Base-by-base conservation (phyloP, 1,139 yeast species). In the Diutina siamensis region DNA sequence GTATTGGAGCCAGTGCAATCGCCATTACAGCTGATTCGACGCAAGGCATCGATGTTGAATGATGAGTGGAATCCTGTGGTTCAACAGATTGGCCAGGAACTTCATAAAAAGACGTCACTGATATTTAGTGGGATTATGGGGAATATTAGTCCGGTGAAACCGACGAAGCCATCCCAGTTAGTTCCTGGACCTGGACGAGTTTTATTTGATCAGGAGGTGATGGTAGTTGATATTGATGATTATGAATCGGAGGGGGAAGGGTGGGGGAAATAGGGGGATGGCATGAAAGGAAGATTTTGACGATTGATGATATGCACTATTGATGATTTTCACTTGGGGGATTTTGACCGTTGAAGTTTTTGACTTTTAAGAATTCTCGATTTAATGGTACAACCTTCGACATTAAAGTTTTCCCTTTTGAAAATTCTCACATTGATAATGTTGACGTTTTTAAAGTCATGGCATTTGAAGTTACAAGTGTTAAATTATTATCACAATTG, bases 211-310 rank as follows among this genome's bases (percentile, higher is more conserved):
- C 44, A 48, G 18, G 42, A 38, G 3, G 42, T 38, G 13, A 46
- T 49, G 3, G 51, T 52, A 22, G 52, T 60, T 21, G 62, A 61
- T 47, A 61, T 60, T 33, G 64, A 61, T 45, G 64, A 62, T 45
- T 61, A 59, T 50, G 57, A 42, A 2, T 15, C 22, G 10, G 38
- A 33, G 21, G 44, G 17, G 8, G 44, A 40, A 31, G 9, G n/a
- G n/a, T n/a, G n/a, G n/a, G n/a, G n/a, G n/a, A n/a, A n/a, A n/a
- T n/a, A n/a, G n/a, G n/a, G n/a, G n/a, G n/a, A n/a, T n/a, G n/a
- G n/a, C n/a, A n/a, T n/a, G n/a, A n/a, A n/a, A n/a, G n/a, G n/a
- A n/a, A n/a, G n/a, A n/a, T n/a, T n/a, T n/a, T n/a, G n/a, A n/a
- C n/a, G n/a, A n/a, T n/a, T n/a, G n/a, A n/a, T n/a, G n/a, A n/a